Conservation (phyloP, 1,139 yeast genomes). For the Nematodospora anomalae region DNA sequence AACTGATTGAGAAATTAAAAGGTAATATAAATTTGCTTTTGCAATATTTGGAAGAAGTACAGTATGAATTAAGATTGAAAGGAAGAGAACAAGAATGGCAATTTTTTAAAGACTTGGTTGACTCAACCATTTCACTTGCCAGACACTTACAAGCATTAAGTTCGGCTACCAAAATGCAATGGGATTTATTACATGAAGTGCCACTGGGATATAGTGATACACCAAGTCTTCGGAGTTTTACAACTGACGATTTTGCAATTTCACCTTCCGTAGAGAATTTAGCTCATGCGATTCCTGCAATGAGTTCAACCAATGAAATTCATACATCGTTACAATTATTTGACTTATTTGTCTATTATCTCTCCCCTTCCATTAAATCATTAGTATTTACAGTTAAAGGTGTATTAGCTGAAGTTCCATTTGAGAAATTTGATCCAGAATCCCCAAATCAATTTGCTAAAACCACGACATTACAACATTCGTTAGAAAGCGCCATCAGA, state of each 20-base stretch:
- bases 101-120: conserved; percentile 47
- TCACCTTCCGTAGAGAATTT: conserved; percentile 24
- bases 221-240: conserved; percentile 10
- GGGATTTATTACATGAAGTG: conserved; percentile 43
- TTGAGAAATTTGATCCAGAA: conserved; percentile 35
- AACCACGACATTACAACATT: conserved; percentile 45
- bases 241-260: conserved; percentile 15
- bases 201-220: conserved; percentile 4
- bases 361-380: conserved; percentile 74
- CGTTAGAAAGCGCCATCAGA: conserved; percentile 52
- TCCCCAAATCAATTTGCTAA: conserved; percentile 33
- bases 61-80: conserved; percentile 53
- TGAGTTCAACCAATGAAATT: conserved; percentile 5
- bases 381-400: conserved; percentile 63
- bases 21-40: conserved; percentile 41
- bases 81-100: conserved; percentile 60
- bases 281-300: conserved; percentile 34
- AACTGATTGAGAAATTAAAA: conserved; percentile 39
- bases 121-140: conserved; percentile 52
- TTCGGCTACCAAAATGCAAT: conserved; percentile 68
- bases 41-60: conserved; percentile 57
- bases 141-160: conserved; percentile 67
- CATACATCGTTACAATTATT: conserved; percentile 45
- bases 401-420: conserved; percentile 61
- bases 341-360: conserved; percentile 60